Evolutionary conservation across 305 asterid species (phyloP).

Genomic region (Vinca major): DNA sequence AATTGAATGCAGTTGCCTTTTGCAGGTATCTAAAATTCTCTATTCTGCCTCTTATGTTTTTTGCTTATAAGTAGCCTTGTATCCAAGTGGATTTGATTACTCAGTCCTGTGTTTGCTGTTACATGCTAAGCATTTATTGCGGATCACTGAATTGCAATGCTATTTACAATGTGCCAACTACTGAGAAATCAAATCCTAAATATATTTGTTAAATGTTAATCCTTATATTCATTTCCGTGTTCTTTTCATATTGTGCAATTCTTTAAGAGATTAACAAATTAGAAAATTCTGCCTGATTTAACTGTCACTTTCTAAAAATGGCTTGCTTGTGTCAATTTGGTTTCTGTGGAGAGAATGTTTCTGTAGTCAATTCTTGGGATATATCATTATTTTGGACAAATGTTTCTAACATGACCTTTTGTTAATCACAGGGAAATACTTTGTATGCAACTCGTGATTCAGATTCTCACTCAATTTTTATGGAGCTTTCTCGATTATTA

Average conservation of each 20-base stretch:
- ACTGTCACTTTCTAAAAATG: not conserved
- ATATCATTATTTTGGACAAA: not conserved
- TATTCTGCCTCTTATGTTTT: not conserved
- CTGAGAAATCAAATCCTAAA: not conserved
- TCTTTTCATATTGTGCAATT: not conserved
- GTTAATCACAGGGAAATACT: conserved; percentile 44
- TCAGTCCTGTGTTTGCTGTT: not conserved
- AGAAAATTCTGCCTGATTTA: not conserved
- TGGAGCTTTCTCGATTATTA: conserved; percentile 65
- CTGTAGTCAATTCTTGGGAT: not conserved
- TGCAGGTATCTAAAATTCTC: conserved; percentile 64
- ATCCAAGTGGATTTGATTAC: not conserved
- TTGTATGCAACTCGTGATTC: conserved; percentile 53
- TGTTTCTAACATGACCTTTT: not conserved
- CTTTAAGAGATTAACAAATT: not conserved
- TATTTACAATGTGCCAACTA: not conserved
- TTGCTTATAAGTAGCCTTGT: not conserved
- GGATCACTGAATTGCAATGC: not conserved
- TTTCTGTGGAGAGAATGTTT: not conserved
- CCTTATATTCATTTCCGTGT: not conserved
- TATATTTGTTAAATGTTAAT: not conserved
- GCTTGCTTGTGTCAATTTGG: not conserved
- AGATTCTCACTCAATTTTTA: conserved; percentile 57
- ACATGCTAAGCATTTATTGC: not conserved
- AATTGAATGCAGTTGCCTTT: conserved; percentile 55